Conservation (phyloP, 306 rosid species). For the Glycine tomentella region DNA sequence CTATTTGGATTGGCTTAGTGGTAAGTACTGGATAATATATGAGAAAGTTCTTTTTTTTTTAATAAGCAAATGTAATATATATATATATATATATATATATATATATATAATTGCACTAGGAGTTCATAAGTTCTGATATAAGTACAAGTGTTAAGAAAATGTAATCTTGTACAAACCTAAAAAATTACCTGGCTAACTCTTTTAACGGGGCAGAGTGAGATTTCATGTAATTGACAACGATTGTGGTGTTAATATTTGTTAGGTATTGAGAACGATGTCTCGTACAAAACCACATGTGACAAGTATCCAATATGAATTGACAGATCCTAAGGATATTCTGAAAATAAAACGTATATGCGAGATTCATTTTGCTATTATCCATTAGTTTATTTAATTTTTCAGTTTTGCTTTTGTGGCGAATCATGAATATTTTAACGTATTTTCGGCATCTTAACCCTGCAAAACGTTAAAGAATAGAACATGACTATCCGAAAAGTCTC, state of each 20-base stretch:
- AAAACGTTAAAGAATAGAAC: background rate
- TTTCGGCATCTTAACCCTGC: background rate
- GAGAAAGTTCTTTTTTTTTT: too few species aligned
- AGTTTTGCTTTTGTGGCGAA: background rate
- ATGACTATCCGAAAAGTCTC: background rate
- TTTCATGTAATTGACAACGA: background rate
- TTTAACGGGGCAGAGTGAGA: background rate
- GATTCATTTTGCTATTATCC: background rate
- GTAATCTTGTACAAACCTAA: background rate
- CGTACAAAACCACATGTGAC: constrained; percentile 28
- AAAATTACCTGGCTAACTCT: background rate
- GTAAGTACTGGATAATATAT: too few species aligned
- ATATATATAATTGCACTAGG: too few species aligned
- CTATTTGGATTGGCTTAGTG: too few species aligned
- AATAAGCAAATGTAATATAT: too few species aligned
- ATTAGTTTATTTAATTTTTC: background rate
- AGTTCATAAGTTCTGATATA: too few species aligned
- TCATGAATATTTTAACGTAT: background rate
- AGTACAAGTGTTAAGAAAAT: background rate
- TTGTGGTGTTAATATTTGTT: background rate
- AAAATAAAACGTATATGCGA: constrained; percentile 40
- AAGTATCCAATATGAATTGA: constrained; percentile 11
- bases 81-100: too few species aligned
- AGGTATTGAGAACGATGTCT: background rate
- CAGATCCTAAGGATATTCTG: constrained; percentile 37